phyloP scores from a whole-genome alignment of 805 yeast species.

The Saturnispora halmiae region DNA sequence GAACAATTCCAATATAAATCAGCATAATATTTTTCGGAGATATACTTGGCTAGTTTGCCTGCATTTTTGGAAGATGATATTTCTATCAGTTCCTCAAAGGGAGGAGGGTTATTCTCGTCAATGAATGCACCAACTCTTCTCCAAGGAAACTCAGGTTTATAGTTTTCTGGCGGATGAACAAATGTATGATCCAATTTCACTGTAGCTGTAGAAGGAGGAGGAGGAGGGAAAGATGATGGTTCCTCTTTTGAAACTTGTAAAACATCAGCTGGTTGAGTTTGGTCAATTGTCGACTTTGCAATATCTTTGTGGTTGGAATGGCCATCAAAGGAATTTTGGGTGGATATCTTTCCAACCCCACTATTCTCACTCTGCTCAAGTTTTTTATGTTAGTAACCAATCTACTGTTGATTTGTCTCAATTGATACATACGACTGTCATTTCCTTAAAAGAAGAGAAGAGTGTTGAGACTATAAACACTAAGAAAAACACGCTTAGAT shows the following conservation, averaged over 20 bases:
- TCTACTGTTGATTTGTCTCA: background rate
- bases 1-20: constrained; percentile 68
- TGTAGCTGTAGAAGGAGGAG: constrained; percentile 5
- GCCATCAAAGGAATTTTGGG: background rate
- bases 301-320: background rate
- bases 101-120: constrained; percentile 22
- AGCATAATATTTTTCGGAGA: constrained; percentile 57
- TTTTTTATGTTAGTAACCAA: background rate
- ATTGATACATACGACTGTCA: constrained; percentile 1
- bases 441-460: background rate
- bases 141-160: constrained; percentile 28
- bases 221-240: too few species aligned
- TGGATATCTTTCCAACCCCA: too few species aligned
- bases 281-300: background rate
- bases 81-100: constrained; percentile 14
- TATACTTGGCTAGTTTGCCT: constrained; percentile 44
- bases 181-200: constrained; percentile 8
- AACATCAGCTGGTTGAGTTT: background rate
- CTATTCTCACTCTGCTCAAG: too few species aligned
- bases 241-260: background rate
- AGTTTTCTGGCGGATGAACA: constrained; percentile 7
- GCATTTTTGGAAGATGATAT: constrained; percentile 15
- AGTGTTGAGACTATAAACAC: too few species aligned
- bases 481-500: background rate
- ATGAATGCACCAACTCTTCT: constrained; percentile 27